Conservation (phyloP, 768 basidiomycete genomes). For the Pleurotus sapidus region DNA sequence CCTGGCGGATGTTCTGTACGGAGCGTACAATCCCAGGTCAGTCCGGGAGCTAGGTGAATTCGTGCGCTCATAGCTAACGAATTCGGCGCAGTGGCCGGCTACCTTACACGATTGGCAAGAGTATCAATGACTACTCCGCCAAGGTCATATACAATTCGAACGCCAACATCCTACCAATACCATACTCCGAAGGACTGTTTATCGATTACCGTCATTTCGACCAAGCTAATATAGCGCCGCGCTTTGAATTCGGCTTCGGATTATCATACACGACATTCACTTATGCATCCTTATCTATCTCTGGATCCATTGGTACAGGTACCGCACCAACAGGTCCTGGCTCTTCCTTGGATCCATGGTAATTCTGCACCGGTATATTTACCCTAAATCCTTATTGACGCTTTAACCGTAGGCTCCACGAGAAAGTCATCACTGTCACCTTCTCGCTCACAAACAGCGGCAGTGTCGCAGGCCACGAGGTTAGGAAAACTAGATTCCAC, state of each 20-base stretch:
- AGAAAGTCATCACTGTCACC: slow-evolving; percentile 46
- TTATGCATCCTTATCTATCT: slow-evolving; percentile 42
- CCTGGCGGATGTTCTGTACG: slow-evolving; percentile 57
- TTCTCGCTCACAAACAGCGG: slow-evolving; percentile 56
- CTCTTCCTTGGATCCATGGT: slow-evolving; percentile 53
- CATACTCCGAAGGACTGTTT: slow-evolving; percentile 56
- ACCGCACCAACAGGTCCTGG: slow-evolving; percentile 43
- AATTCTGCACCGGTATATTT: slow-evolving; percentile 1
- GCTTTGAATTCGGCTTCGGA: slow-evolving; percentile 50
- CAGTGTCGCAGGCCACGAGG: slow-evolving; percentile 51
- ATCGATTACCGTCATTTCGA: slow-evolving; percentile 63
- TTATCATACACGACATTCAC: slow-evolving; percentile 58
- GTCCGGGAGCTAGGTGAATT: slow-evolving; percentile 4
- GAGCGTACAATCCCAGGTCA: slow-evolving; percentile 57
- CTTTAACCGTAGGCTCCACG: slow-evolving; percentile 38
- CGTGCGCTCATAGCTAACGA: background rate
- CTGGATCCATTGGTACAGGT: slow-evolving; percentile 38
- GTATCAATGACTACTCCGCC: slow-evolving; percentile 53
- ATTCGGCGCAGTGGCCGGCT: slow-evolving; percentile 34
- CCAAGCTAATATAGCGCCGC: slow-evolving; percentile 38
- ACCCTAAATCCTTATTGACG: too few species aligned
- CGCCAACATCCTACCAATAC: slow-evolving; percentile 40
- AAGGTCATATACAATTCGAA: slow-evolving; percentile 38
- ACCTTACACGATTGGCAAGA: slow-evolving; percentile 54
- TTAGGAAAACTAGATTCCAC: slow-evolving; percentile 15